Percentiles rank a stretch among this genome's conserved stretches.
phyloP scores from a whole-genome alignment of 169 alveolate genomes.

The Plasmodium gaboni region DNA sequence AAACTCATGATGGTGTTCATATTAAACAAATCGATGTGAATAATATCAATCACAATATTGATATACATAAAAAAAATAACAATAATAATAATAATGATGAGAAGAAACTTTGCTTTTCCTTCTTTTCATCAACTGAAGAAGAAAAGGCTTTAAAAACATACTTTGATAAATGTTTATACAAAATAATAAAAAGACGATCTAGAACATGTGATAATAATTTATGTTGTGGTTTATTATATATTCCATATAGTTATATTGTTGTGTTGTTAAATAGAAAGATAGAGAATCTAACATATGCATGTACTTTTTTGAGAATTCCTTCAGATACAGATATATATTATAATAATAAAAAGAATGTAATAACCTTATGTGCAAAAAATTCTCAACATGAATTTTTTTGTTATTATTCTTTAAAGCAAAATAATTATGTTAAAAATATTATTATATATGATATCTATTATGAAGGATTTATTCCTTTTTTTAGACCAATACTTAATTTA shows the following conservation, averaged over 20 bases:
- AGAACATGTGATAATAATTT: conserved; percentile 79
- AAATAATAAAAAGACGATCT: conserved; percentile 26
- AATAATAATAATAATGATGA: not conserved
- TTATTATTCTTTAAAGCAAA: conserved; percentile 77
- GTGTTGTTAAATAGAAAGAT: conserved; percentile 80
- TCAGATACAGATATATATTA: conserved; percentile 85
- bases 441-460: conserved; percentile 73
- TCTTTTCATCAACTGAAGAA: not conserved
- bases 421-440: conserved; percentile 76
- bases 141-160: conserved; percentile 23
- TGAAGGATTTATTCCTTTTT: conserved; percentile 82
- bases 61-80: not conserved
- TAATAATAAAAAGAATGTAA: conserved; percentile 83
- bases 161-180: conserved; percentile 60
- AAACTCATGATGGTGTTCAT: not conserved
- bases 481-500: conserved; percentile 74
- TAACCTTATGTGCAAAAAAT: conserved; percentile 80
- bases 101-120: not conserved
- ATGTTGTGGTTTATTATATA: conserved; percentile 84
- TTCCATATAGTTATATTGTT: conserved; percentile 84
- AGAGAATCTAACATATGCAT: conserved; percentile 80
- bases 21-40: not conserved
- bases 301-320: conserved; percentile 78
- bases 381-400: conserved; percentile 81
- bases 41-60: not conserved